phyloP scores from a whole-genome alignment of 1,284 basidiomycete genomes.

The Volvariella volvacea region DNA sequence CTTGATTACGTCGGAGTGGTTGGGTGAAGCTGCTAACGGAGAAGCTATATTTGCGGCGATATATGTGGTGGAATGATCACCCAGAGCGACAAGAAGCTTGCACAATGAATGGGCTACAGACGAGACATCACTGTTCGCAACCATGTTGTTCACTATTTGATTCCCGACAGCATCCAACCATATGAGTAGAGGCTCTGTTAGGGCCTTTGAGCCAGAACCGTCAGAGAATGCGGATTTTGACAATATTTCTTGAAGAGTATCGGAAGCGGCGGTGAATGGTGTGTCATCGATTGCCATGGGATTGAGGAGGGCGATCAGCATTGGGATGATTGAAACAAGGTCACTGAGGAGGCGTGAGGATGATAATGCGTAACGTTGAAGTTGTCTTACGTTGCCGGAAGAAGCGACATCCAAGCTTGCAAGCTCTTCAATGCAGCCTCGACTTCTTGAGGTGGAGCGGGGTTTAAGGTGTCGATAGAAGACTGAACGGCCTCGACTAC shows the following conservation, averaged over 20 bases:
- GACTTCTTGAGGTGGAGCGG: conserved; percentile 37
- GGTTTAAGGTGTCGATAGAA: conserved; percentile 33
- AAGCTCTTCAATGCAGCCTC: conserved; percentile 72
- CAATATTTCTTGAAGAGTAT: conserved; percentile 73
- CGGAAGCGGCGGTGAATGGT: conserved; percentile 57
- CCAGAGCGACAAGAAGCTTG: conserved; percentile 73
- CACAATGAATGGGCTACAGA: conserved; percentile 62
- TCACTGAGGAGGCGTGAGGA: conserved; percentile 32
- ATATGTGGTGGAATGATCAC: conserved; percentile 82
- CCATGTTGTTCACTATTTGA: conserved; percentile 42
- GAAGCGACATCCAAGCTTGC: conserved; percentile 71
- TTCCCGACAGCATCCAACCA: conserved; percentile 62
- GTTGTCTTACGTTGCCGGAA: conserved; percentile 56
- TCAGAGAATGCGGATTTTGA: conserved; percentile 65
- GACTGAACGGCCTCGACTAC: conserved; percentile 62
- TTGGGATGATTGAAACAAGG: conserved; percentile 55
- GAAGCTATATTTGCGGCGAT: conserved; percentile 64
- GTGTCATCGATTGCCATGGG: conserved; percentile 42
- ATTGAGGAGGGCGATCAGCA: conserved; percentile 53
- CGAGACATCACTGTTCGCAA: conserved; percentile 40
- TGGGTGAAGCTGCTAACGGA: conserved; percentile 9
- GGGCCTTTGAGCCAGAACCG: conserved; percentile 62
- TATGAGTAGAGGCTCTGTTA: conserved; percentile 77
- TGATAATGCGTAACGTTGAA: conserved; percentile 2
- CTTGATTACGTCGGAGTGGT: conserved; percentile 17